Evolutionary conservation across 495 filamentous ascomycete genomes (phyloP).

Genomic region (Cenococcum geophilum): DNA sequence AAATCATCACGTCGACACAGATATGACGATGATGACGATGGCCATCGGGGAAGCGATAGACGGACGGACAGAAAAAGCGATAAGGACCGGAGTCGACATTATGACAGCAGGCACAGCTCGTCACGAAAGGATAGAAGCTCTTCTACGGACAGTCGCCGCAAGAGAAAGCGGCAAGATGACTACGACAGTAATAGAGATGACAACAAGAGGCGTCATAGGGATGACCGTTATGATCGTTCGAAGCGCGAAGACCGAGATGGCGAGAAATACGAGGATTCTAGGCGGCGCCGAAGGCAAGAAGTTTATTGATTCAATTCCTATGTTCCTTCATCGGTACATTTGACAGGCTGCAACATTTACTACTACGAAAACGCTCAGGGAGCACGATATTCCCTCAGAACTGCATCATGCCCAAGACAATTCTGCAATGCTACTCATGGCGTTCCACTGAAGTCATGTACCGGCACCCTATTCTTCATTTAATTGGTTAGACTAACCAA

Average conservation of each 20-base stretch:
- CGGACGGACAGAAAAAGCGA: slow-evolving; percentile 33
- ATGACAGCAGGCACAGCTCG: slow-evolving; percentile 28
- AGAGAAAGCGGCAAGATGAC: slow-evolving; percentile 8
- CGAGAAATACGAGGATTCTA: slow-evolving; percentile 4
- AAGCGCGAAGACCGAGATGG: slow-evolving; percentile 13
- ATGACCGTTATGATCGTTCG: slow-evolving; percentile 19
- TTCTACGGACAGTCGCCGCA: slow-evolving; percentile 19
- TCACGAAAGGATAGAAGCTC: slow-evolving; percentile 31
- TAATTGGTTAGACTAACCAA: too few relatives aligned
- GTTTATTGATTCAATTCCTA: not conserved
- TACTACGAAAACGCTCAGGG: not conserved
- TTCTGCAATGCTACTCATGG: too few relatives aligned
- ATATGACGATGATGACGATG: slow-evolving; percentile 39
- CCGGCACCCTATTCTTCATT: too few relatives aligned
- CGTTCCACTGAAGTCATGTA: too few relatives aligned
- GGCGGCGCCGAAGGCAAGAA: slow-evolving; percentile 3
- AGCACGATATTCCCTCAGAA: too few relatives aligned
- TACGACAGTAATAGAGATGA: slow-evolving; percentile 13
- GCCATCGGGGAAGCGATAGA: slow-evolving; percentile 26
- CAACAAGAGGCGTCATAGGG: slow-evolving; percentile 11
- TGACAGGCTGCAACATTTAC: not conserved
- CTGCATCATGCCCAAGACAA: too few relatives aligned
- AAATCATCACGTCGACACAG: slow-evolving; percentile 28
- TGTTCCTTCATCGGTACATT: not conserved
- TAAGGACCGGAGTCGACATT: slow-evolving; percentile 21